These are phyloP conservation scores for Exidia glandulosa DNA, from an alignment of 768 basidiomycete species.

Conservation along the genomic window DNA sequence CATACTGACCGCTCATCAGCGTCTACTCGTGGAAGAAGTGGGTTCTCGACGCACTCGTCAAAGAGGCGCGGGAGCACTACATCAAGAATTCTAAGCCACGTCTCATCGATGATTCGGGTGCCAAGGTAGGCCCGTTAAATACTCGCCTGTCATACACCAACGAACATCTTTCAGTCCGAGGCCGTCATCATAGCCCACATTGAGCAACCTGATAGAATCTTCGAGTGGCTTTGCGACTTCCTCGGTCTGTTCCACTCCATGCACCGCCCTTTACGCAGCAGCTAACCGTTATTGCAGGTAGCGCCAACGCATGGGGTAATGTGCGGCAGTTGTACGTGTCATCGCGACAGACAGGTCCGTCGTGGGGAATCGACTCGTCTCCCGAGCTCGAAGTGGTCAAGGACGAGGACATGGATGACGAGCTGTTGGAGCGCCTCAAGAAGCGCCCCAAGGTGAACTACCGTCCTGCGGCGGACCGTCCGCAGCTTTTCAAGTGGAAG, in stretches of 20 bases:
- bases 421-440: slow-evolving; percentile 8
- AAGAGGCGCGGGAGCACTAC: slow-evolving; percentile 31
- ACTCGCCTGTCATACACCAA: slow-evolving; percentile 7
- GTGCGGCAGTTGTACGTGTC: slow-evolving; percentile 31
- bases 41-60: slow-evolving; percentile 30
- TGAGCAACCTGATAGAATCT: neutral
- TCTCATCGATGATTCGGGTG: slow-evolving; percentile 15
- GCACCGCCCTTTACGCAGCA: neutral
- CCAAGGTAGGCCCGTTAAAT: neutral
- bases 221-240: neutral
- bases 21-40: slow-evolving; percentile 34
- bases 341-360: slow-evolving; percentile 27
- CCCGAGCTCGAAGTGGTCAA: neutral
- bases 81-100: slow-evolving; percentile 28
- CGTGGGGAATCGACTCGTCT: slow-evolving; percentile 23
- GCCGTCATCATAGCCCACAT: neutral
- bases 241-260: neutral
- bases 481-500: slow-evolving; percentile 35
- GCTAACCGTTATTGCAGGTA: neutral
- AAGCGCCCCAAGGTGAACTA: slow-evolving; percentile 25
- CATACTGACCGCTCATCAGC: slow-evolving; percentile 13
- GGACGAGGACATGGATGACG: slow-evolving; percentile 3
- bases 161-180: neutral
- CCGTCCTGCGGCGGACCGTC: slow-evolving; percentile 29
- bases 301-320: slow-evolving; percentile 26